phyloP scores from a whole-genome alignment of 1,284 basidiomycete species.

The Ustilago vetiveriae region DNA sequence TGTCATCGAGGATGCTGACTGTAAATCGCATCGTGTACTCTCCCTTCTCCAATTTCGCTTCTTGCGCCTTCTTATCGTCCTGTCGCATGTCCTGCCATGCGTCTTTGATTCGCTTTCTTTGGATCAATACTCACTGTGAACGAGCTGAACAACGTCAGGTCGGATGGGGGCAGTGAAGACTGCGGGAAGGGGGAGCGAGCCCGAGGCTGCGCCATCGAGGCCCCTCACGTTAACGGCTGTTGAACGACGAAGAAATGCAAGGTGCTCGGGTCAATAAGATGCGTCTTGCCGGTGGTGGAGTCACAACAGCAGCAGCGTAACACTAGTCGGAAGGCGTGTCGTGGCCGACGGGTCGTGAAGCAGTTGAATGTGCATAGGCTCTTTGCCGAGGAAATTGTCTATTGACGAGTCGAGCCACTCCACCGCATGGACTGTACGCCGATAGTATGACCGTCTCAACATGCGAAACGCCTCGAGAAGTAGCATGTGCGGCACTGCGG shows the following conservation, averaged over 20 bases:
- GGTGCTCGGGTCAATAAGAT: slow-evolving; percentile 13
- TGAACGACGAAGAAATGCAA: slow-evolving; percentile 7
- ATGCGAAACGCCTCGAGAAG: no score
- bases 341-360: no score
- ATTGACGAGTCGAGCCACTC: no score
- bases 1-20: no score
- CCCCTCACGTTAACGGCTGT: slow-evolving; percentile 66
- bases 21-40: no score
- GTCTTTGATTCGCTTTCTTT: neutral
- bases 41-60: no score
- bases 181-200: slow-evolving; percentile 91
- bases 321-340: neutral
- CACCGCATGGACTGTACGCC: no score
- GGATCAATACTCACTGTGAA: slow-evolving; percentile 83
- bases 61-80: no score
- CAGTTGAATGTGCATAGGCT: neutral
- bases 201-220: slow-evolving; percentile 74
- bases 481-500: no score
- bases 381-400: no score
- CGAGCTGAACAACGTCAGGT: slow-evolving; percentile 96
- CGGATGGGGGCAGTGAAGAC: slow-evolving; percentile 98
- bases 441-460: no score
- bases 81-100: no score
- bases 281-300: neutral
- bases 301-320: slow-evolving; percentile 8